A percentile compares a stretch with the other conserved stretches of the same genome.
Conservation (phyloP, 495 filamentous ascomycete genomes). For the Ascodesmis nigricans region DNA sequence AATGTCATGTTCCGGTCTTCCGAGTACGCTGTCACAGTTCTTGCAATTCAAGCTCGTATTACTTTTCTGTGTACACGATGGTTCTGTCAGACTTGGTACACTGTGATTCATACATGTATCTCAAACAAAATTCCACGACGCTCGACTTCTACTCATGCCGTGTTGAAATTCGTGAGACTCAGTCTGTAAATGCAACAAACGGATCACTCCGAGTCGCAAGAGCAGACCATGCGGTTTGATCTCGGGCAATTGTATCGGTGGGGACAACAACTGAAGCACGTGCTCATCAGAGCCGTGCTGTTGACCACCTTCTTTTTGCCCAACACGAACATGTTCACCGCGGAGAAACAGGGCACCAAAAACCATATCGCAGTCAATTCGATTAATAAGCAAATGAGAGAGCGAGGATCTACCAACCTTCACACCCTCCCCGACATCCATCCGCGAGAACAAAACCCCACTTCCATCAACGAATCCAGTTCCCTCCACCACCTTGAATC, state of each 20-base stretch:
- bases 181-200: slow-evolving; percentile 16
- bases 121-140: slow-evolving; percentile 12
- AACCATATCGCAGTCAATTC: slow-evolving; percentile 7
- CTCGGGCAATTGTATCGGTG: slow-evolving; percentile 86
- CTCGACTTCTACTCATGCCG: slow-evolving; percentile 25
- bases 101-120: too few species aligned
- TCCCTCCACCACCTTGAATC: slow-evolving; percentile 31
- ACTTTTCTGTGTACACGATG: slow-evolving; percentile 20
- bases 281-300: slow-evolving; percentile 15
- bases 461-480: slow-evolving; percentile 60
- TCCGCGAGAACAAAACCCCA: slow-evolving; percentile 44
- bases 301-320: slow-evolving; percentile 71
- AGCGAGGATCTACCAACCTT: slow-evolving; percentile 35
- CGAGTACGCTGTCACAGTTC: slow-evolving; percentile 11
- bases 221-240: slow-evolving; percentile 27
- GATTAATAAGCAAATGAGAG: slow-evolving; percentile 15
- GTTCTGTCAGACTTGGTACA: slow-evolving; percentile 1
- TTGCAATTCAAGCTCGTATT: slow-evolving; percentile 6
- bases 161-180: slow-evolving; percentile 32
- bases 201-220: slow-evolving; percentile 13
- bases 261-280: slow-evolving; percentile 38
- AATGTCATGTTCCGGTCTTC: slow-evolving; percentile 6
- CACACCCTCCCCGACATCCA: slow-evolving; percentile 32
- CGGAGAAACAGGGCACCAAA: slow-evolving; percentile 1
- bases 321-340: slow-evolving; percentile 18